phyloP scores from a whole-genome alignment of 768 basidiomycete genomes.

The Coprinopsis sp. region DNA sequence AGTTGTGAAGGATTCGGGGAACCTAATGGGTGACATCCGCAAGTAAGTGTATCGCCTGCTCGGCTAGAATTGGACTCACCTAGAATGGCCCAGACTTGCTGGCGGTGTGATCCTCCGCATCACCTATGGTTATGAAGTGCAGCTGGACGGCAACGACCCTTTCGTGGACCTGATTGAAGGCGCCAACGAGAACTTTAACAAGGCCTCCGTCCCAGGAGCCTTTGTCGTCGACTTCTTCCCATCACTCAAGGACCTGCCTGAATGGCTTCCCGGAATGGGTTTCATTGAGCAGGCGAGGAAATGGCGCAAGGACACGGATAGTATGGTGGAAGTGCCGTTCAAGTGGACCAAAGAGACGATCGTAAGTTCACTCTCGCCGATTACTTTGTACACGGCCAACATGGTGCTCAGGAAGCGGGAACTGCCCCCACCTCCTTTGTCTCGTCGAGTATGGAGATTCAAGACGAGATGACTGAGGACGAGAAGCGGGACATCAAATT shows the following conservation, averaged over 20 bases:
- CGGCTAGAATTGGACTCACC: not conserved
- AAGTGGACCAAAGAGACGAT: constrained; percentile 42
- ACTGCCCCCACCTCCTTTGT: constrained; percentile 41
- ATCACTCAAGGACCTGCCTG: constrained; percentile 42
- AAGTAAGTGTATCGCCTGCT: constrained; percentile 28
- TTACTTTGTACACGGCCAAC: not conserved
- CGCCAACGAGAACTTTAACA: constrained; percentile 49
- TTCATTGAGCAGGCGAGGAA: constrained; percentile 44
- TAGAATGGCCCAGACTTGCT: constrained; percentile 31
- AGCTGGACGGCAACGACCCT: constrained; percentile 44
- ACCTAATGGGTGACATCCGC: constrained; percentile 33
- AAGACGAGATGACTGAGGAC: constrained; percentile 25
- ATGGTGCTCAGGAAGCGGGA: constrained; percentile 31
- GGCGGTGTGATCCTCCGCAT: constrained; percentile 51
- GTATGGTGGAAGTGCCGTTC: constrained; percentile 42
- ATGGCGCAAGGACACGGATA: constrained; percentile 34
- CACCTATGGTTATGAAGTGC: constrained; percentile 53
- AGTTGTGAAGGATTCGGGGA: constrained; percentile 25
- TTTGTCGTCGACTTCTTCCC: constrained; percentile 42
- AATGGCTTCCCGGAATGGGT: constrained; percentile 52
- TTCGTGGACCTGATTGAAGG: constrained; percentile 47
- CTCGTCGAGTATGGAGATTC: constrained; percentile 35
- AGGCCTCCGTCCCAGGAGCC: constrained; percentile 44
- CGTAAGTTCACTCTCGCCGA: constrained; percentile 24
- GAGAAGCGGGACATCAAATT: constrained; percentile 37